Evolutionary conservation across 2,329 filamentous ascomycete species (phyloP), one percentile per base, ranked within the genome.

Genomic region (Aspergillus sp.): DNA sequence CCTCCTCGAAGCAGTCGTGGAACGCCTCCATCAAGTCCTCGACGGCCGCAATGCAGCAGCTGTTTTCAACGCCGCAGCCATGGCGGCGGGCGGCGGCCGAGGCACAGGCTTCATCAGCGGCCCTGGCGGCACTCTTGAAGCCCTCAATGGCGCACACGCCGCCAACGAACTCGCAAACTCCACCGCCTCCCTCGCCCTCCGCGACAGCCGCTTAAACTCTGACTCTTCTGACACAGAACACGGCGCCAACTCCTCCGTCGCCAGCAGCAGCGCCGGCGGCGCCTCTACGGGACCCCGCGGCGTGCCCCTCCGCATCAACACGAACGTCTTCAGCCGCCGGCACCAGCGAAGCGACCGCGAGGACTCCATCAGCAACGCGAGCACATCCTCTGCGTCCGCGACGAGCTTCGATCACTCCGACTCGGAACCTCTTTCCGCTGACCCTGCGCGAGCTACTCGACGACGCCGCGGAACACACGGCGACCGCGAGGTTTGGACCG

Each of bases 61-160:
- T 6, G 93, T 99, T 0, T 99, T 99, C 82, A 99, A 99, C 68
- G 95, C 95, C 0, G 95, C 94, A 0, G 95, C 95, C 57, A 98
- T 98, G 95, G 95, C 93, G 0, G 95, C 95, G 1, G 95, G 95
- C 11, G 93, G 95, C 28, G 95, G 95, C 0, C 87, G 93, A 52
- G 91, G 91, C 52, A 91, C 94, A 30, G 89, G 90, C 57, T 91
- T 87, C 70, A 79, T 84, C 43, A 87, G 85, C 69, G 82, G 86
- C 6, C 78, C 82, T 7, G 79, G 78, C 51, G 78, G 78, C 25
- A 81, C 72, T 4, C 72, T 77, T 34, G 78, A 76, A 68, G 80
- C 65, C 66, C 76, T 72, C 75, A 84, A 70, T 61, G 73, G 77
- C 43, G 72, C 66, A 1, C 66, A 77, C 45, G 65, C 64, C 31